phyloP scores from a whole-genome alignment of 1,284 basidiomycete genomes.

The Trichosporon ovoides region DNA sequence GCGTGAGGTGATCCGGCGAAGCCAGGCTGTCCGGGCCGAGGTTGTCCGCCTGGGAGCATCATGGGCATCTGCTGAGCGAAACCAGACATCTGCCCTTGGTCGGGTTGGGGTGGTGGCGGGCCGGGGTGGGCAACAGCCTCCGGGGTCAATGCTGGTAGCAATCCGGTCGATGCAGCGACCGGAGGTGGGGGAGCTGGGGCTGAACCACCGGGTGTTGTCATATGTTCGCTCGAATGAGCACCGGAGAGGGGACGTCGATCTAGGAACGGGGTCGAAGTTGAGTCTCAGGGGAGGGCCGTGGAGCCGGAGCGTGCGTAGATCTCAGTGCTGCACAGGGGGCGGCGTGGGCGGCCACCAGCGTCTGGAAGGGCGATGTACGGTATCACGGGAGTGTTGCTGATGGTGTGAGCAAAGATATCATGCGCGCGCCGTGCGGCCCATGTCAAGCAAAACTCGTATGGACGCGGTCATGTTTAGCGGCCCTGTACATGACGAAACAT shows the following conservation, averaged over 20 bases:
- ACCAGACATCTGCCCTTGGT: neutral
- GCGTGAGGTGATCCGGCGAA: neutral
- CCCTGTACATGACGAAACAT: neutral
- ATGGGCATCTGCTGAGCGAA: slow-evolving; percentile 3
- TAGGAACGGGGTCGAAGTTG: neutral
- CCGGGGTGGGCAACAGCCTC: neutral
- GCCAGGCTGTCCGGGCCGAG: neutral
- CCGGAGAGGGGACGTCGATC: neutral
- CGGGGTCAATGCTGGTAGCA: neutral
- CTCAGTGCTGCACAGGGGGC: neutral
- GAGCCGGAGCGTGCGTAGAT: neutral
- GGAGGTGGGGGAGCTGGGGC: neutral
- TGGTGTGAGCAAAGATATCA: neutral
- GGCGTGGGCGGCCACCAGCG: neutral
- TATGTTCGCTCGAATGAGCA: slow-evolving; percentile 1
- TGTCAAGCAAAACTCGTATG: neutral
- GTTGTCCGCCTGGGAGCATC: slow-evolving; percentile 1
- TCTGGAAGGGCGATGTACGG: neutral
- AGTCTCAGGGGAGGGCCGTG: neutral
- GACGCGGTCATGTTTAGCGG: neutral
- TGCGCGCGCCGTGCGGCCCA: neutral
- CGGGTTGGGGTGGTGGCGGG: neutral
- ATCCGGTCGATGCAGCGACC: neutral
- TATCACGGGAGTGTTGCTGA: neutral
- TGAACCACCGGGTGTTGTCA: neutral